Percentiles rank a stretch among this genome's conserved stretches.
Evolutionary conservation across 495 filamentous ascomycete species (phyloP).

Genomic region (Penicillium tannophilum): DNA sequence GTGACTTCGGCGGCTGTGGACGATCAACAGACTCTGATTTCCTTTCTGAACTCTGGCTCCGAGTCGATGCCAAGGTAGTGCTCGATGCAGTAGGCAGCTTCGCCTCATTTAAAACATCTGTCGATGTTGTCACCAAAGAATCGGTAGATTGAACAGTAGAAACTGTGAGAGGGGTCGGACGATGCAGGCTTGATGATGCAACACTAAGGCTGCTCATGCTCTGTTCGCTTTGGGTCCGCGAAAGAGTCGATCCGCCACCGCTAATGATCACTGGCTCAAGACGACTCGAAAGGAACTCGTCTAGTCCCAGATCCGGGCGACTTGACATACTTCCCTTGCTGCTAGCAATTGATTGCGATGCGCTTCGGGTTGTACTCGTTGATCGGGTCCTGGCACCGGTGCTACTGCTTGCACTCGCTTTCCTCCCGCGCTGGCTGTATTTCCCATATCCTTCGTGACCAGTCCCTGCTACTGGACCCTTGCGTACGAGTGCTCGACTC

Average conservation of each 20-base stretch:
- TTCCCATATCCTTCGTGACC: conserved; percentile 95
- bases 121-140: conserved; percentile 36
- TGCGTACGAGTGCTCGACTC: conserved; percentile 59
- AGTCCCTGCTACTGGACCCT: conserved; percentile 89
- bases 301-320: conserved; percentile 56
- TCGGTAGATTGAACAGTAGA: conserved; percentile 38
- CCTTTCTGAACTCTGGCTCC: conserved; percentile 15
- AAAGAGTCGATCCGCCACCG: conserved; percentile 66
- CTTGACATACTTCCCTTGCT: conserved; percentile 57
- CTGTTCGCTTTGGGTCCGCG: conserved; percentile 64
- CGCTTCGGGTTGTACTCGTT: conserved; percentile 56
- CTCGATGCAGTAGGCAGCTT: conserved; percentile 14
- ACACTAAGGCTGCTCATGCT: conserved; percentile 58
- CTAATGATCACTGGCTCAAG: conserved; percentile 87
- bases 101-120: conserved; percentile 21
- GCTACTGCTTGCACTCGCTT: conserved; percentile 49
- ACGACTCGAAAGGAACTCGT: conserved; percentile 73
- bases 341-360: conserved; percentile 46
- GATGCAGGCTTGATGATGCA: conserved; percentile 40
- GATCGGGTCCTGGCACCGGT: conserved; percentile 52
- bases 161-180: conserved; percentile 19
- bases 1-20: conserved; percentile 13
- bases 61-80: conserved; percentile 5
- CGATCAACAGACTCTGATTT: neutral
- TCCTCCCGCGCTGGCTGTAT: conserved; percentile 57